Conservation (phyloP, 768 basidiomycete genomes). For the Crucibulum laeve region DNA sequence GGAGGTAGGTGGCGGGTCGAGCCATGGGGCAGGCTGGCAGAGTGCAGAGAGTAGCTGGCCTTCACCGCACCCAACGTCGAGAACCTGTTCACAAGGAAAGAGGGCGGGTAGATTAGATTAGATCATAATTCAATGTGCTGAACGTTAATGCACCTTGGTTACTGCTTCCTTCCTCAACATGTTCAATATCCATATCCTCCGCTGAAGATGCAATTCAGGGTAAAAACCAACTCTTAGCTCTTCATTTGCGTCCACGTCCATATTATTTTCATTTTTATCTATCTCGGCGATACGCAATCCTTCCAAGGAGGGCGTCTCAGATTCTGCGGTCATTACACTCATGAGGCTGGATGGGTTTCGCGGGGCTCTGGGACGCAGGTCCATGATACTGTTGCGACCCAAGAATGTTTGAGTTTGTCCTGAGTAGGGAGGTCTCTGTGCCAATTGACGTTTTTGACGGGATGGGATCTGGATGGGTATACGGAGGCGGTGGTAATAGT, state of each 20-base stretch:
- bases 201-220: conserved; percentile 64
- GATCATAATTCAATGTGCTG: not conserved
- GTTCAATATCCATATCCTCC: conserved; percentile 69
- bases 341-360: too few species aligned
- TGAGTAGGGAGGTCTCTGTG: too few species aligned
- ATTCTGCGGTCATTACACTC: too few species aligned
- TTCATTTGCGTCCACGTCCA: conserved; percentile 6
- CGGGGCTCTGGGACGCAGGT: too few species aligned
- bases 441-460: too few species aligned
- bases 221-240: conserved; percentile 59
- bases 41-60: conserved; percentile 69
- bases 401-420: too few species aligned
- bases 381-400: too few species aligned
- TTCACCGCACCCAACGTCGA: conserved; percentile 85
- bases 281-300: too few species aligned
- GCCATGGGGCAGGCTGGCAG: conserved; percentile 72
- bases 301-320: too few species aligned
- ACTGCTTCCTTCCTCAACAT: conserved; percentile 53
- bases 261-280: not conserved
- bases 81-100: conserved; percentile 39
- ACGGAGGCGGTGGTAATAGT: too few species aligned
- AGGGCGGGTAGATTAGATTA: too few species aligned
- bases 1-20: conserved; percentile 34
- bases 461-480: too few species aligned
- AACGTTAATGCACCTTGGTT: conserved; percentile 35